Percentiles rank a stretch among this genome's conserved stretches.
Evolutionary conservation across 306 rosid genomes (phyloP).

Genomic region (Nissolia schottii): DNA sequence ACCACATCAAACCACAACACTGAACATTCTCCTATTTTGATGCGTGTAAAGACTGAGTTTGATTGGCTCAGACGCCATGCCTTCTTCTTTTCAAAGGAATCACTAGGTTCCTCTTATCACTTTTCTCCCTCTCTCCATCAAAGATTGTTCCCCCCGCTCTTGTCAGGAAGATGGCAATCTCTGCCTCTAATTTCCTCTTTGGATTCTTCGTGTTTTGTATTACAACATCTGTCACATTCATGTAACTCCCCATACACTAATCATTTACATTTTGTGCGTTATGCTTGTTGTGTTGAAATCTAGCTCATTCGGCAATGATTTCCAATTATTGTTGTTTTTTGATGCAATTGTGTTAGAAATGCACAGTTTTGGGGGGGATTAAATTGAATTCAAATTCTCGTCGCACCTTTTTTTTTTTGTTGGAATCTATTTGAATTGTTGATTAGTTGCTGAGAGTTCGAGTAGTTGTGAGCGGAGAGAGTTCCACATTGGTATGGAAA

Average conservation of each 20-base stretch:
- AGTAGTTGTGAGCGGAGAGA: not conserved
- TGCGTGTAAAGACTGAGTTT: not conserved
- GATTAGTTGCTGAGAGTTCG: not conserved
- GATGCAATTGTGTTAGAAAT: not conserved
- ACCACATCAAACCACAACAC: not conserved
- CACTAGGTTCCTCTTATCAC: not conserved
- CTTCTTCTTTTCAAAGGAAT: not conserved
- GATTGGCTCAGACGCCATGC: not conserved
- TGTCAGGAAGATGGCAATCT: slow-evolving; percentile 50
- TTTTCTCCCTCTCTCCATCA: not conserved
- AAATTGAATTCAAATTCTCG: not conserved
- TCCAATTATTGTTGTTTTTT: not conserved
- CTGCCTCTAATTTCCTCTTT: slow-evolving; percentile 50
- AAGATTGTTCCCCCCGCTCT: not conserved
- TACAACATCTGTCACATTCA: slow-evolving; percentile 47
- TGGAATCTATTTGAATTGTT: slow-evolving; percentile 3
- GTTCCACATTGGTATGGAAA: not conserved
- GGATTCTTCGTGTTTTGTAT: slow-evolving; percentile 47
- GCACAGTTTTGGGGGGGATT: not conserved
- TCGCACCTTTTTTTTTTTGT: not conserved
- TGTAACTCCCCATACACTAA: slow-evolving; percentile 43
- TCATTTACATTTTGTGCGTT: not conserved
- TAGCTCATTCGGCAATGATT: not conserved
- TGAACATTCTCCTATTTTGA: not conserved
- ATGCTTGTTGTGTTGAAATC: not conserved